Evolutionary conservation across 179 eudicot genomes (phyloP), one percentile per base, ranked within the genome.

Genomic region (Beta corolliflora): DNA sequence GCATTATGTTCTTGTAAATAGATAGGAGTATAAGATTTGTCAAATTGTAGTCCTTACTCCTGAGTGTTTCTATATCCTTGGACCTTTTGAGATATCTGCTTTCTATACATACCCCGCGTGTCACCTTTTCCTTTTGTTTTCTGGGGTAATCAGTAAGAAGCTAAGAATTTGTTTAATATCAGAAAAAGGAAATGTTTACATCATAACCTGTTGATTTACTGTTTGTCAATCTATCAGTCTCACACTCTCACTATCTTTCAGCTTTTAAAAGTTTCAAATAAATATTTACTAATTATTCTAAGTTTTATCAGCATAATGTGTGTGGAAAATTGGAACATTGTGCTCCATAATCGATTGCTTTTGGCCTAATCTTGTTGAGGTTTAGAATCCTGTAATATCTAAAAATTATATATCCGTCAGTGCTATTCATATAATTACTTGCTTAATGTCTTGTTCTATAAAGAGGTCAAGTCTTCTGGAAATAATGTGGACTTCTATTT

Each of bases 221-320:
- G 41, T 36, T 36, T 36, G 41, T 76, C 50, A 66, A 45, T 54
- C 52, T 36, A 21, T 5, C 1, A 4, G 56, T 81, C 8, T 76
- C 81, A 31, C 76, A 4, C 46, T 81, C 8, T 76, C 81, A 31
- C 76, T 29, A 25, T 19, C 76, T 76, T 61, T 25, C 8, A 53
- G 11, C 31, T 29, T 53, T 36, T 9, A 48, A 48, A 48, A 48
- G 52, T 48, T 48, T 9, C 9, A 48, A 48, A 48, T 48, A 48
- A 36, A 1, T 36, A 48, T 52, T 14, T 46, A 41, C 71, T 65
- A 13, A 23, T 25, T 52, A 19, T 65, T 75, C 59, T 41, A 25
- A 5, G 8, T 41, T 25, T 68, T 50, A 23, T 66, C 14, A 9
- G 60, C 52, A 36, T 70, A 9, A 29, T 67, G 63, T 45, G 18